A percentile compares a stretch with the other conserved stretches of the same genome.
These are phyloP conservation scores for Colletotrichum plurivorum DNA, from an alignment of 2,329 filamentous ascomycete genomes.

Conservation along the genomic window DNA sequence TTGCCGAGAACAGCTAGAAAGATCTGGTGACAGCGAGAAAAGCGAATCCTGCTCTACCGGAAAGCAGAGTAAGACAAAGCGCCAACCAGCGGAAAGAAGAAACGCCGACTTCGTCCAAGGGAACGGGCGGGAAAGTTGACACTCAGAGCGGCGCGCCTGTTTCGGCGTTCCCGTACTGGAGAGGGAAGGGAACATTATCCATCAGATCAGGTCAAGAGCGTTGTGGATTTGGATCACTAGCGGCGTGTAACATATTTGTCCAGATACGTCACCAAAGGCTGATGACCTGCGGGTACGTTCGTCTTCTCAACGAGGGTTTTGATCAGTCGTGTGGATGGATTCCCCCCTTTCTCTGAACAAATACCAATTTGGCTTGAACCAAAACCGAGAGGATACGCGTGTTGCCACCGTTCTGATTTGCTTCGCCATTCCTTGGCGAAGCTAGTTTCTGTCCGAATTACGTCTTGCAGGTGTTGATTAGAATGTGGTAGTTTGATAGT, in stretches of 20 bases:
- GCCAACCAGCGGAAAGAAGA: slow-evolving; percentile 1
- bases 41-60: neutral
- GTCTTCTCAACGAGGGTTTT: slow-evolving; percentile 14
- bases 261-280: slow-evolving; percentile 24
- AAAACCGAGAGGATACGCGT: neutral
- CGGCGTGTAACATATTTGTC: slow-evolving; percentile 36
- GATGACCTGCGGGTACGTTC: slow-evolving; percentile 14
- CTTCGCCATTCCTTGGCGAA: too few relatives aligned
- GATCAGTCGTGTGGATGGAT: slow-evolving; percentile 25
- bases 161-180: neutral
- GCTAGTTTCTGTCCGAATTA: too few relatives aligned
- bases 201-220: slow-evolving; percentile 14
- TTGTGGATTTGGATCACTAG: slow-evolving; percentile 26
- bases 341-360: slow-evolving; percentile 26
- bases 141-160: slow-evolving; percentile 3
- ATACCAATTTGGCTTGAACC: slow-evolving; percentile 38
- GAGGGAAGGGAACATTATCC: slow-evolving; percentile 18
- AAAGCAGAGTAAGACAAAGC: neutral
- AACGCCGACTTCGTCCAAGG: slow-evolving; percentile 1
- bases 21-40: neutral
- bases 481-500: too few relatives aligned
- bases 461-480: too few relatives aligned
- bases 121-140: slow-evolving; percentile 30
- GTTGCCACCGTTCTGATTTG: too few relatives aligned
- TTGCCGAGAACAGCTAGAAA: slow-evolving; percentile 28